A percentile compares a stretch with the other conserved stretches of the same genome.
These are phyloP conservation scores for Erythrobasidium hasegawianum DNA, from an alignment of 1,284 basidiomycete genomes.

Conservation along the genomic window DNA sequence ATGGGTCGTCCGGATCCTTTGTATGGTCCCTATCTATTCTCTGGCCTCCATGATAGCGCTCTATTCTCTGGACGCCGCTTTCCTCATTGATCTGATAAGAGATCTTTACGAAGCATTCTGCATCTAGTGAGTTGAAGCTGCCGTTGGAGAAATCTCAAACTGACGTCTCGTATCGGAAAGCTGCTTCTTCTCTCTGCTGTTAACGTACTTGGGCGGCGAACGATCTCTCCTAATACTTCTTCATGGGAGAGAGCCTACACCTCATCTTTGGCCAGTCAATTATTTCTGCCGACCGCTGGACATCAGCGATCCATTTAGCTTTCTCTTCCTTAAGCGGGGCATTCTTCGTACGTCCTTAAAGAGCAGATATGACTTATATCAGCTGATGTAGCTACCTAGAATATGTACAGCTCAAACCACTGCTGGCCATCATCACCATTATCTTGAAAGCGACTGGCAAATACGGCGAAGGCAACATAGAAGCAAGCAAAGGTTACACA, in stretches of 20 bases:
- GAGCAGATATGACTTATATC: background rate
- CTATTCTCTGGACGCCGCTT: conserved; percentile 89
- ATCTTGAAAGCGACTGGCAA: conserved; percentile 80
- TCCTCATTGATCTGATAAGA: conserved; percentile 89
- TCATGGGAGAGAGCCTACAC: conserved; percentile 81
- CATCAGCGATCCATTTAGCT: conserved; percentile 87
- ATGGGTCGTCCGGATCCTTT: conserved; percentile 90
- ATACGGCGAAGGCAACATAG: conserved; percentile 85
- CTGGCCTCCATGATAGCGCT: conserved; percentile 87
- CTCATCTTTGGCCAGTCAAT: conserved; percentile 77
- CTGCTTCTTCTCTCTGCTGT: conserved; percentile 50
- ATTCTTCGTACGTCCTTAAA: conserved; percentile 69
- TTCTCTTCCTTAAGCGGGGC: conserved; percentile 88
- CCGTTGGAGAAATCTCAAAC: background rate
- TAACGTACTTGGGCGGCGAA: conserved; percentile 82
- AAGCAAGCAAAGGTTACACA: conserved; percentile 80
- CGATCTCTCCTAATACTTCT: conserved; percentile 83
- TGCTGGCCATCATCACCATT: conserved; percentile 77
- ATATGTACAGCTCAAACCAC: conserved; percentile 94
- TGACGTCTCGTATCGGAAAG: conserved; percentile 16
- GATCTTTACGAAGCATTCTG: conserved; percentile 85
- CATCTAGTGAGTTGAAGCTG: conserved; percentile 25
- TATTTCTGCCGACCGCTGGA: conserved; percentile 70
- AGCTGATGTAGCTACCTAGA: conserved; percentile 55
- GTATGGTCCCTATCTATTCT: conserved; percentile 95